Base-by-base conservation (phyloP, 1,284 basidiomycete species). In the Violaceomyces palustris region DNA sequence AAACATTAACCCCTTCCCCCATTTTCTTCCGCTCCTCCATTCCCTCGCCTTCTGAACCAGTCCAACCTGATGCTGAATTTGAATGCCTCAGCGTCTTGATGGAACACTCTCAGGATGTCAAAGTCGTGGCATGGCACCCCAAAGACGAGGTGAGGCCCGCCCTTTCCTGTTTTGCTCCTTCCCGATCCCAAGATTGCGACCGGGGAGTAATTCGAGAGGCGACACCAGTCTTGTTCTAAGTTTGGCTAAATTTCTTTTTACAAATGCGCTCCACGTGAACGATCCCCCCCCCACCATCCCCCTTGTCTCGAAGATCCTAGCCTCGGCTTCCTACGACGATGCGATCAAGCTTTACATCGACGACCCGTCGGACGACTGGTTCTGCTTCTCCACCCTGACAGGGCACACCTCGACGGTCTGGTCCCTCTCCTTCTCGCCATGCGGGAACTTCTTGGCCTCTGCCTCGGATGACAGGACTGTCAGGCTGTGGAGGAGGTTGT, bases 71-170 rank as follows among this genome's bases (percentile, higher is more conserved):
- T 30, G 66, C 69, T 21, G 71, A 73, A 40, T 96, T 94, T 59
- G 93, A 97, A 68, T 94, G 90, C 65, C 81, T 96, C 74, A 84
- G 84, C 19, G 94, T 99, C 28, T 78, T 96, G 66, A 97, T 98
- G 90, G 91, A 97, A 64, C 94, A 99, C 69, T 81, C 81, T 1
- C 93, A 97, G 74, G 94, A 99, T 69, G 92, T 99, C 55, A 99
- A 99, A 76, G 85, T 80, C 44, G 84, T 98, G 9, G 81, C 85
- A 7, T 99, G 92, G 90, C 91, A 97, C 76, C 93, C 94, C 3
- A 80, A 77, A 7, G 89, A 97, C 76, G 93, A 97, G 82, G 88
- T 89, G 67, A 18, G 42, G n/a, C n/a, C n/a, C n/a, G n/a, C n/a
- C n/a, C n/a, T n/a, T n/a, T n/a, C n/a, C n/a, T 45, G 8, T 25